phyloP scores from a whole-genome alignment of 2,329 filamentous ascomycete species.

The Colletotrichum abscissum region DNA sequence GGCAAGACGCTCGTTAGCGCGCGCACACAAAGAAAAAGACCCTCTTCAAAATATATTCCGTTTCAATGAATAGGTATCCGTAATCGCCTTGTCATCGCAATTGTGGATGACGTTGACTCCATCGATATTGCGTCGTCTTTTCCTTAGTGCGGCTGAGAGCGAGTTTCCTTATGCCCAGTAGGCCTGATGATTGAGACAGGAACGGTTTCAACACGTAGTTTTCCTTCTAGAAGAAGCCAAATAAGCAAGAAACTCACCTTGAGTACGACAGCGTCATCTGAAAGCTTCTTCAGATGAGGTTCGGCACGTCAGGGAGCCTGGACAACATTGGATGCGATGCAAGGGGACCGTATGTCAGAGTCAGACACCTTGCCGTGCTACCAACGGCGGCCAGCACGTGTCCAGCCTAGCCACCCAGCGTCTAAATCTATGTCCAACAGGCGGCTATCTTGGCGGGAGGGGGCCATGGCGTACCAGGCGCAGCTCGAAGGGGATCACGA shows the following conservation, averaged over 20 bases:
- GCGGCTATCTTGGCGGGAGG: conserved; percentile 18
- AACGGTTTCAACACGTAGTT: conserved; percentile 3
- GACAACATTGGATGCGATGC: neutral
- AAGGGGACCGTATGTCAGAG: neutral
- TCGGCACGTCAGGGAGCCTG: neutral
- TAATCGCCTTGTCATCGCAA: neutral
- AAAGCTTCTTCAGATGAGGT: neutral
- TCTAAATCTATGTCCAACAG: neutral
- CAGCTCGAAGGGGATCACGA: neutral
- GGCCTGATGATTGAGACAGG: neutral
- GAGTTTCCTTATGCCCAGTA: neutral
- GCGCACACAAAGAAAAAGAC: neutral
- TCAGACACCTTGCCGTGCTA: neutral
- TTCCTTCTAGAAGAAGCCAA: neutral
- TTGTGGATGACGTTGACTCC: conserved; percentile 4
- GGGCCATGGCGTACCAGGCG: neutral
- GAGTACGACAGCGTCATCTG: neutral
- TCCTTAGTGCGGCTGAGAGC: neutral
- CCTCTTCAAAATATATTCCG: neutral
- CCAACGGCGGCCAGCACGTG: neutral
- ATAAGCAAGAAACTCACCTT: neutral
- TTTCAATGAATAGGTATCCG: conserved; percentile 11
- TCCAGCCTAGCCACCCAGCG: neutral
- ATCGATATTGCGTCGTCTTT: neutral
- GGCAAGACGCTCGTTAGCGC: conserved; percentile 9